Conservation (phyloP, 192 early-diverging fungal genomes). For the Coemansia javaensis region DNA sequence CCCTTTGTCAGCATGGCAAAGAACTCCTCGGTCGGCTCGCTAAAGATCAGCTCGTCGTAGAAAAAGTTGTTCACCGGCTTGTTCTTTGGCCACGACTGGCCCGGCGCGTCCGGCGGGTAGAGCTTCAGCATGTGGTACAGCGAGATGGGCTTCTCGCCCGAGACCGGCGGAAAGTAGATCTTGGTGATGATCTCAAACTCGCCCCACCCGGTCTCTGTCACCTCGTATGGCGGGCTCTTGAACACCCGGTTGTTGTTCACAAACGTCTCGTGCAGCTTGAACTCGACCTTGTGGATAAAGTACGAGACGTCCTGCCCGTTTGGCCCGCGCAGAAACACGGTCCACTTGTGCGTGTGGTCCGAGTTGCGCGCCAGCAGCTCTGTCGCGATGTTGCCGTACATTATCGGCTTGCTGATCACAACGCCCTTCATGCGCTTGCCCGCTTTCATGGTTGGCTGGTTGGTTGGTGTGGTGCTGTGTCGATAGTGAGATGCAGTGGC, state of each 20-base stretch:
- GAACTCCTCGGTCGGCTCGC: constrained; percentile 76
- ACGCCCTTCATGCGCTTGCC: constrained; percentile 58
- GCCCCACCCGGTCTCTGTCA: constrained; percentile 97
- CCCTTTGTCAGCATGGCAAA: constrained; percentile 57
- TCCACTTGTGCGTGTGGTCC: constrained; percentile 96
- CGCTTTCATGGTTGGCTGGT: constrained; percentile 41
- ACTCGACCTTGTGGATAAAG: constrained; percentile 83
- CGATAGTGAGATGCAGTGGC: too few species aligned
- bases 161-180: constrained; percentile 71
- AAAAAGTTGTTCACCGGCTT: constrained; percentile 51
- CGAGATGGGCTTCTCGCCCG: constrained; percentile 74
- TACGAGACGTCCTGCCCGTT: constrained; percentile 83
- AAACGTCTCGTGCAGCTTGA: constrained; percentile 96
- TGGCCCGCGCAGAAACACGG: constrained; percentile 76
- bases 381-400: constrained; percentile 81
- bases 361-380: constrained; percentile 65
- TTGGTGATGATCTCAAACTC: constrained; percentile 97
- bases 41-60: constrained; percentile 62
- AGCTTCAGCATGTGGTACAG: constrained; percentile 89
- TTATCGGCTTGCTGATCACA: constrained; percentile 68
- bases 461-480: too few species aligned
- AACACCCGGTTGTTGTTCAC: constrained; percentile 58
- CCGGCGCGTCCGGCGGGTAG: constrained; percentile 59
- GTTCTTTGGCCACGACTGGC: constrained; percentile 43
- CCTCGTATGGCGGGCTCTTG: constrained; percentile 77